phyloP scores from a whole-genome alignment of 306 rosid genomes.

The Cicer yamashitae region DNA sequence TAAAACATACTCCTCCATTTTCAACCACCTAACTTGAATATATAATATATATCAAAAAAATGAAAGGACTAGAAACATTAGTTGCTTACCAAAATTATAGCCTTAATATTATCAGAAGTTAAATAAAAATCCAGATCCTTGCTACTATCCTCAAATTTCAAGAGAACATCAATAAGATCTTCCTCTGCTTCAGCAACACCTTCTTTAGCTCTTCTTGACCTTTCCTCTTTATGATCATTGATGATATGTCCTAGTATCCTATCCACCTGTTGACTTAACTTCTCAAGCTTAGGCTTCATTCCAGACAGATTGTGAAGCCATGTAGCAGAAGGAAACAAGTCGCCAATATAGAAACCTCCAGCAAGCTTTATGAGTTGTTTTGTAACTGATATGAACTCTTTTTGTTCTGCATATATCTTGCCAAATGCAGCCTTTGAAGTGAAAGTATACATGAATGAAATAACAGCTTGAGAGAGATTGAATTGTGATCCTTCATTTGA shows the following conservation, averaged over 20 bases:
- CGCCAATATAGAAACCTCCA: constrained; percentile 32
- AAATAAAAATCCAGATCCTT: background rate
- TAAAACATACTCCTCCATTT: background rate
- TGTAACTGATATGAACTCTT: background rate
- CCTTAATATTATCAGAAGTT: constrained; percentile 10
- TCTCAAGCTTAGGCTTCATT: constrained; percentile 28
- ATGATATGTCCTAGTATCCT: constrained; percentile 31
- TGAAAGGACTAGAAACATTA: background rate
- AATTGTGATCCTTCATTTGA: background rate
- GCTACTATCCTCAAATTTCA: constrained; percentile 25
- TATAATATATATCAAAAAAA: background rate
- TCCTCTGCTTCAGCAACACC: background rate
- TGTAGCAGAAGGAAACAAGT: constrained; percentile 37
- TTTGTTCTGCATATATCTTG: background rate
- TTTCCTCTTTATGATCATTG: constrained; percentile 1
- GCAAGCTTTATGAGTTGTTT: background rate
- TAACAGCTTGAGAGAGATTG: constrained; percentile 11
- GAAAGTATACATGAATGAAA: background rate
- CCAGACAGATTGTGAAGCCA: constrained; percentile 21
- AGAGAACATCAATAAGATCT: constrained; percentile 33
- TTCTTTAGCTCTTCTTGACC: background rate
- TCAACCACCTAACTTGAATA: background rate
- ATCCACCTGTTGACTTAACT: background rate
- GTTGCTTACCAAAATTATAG: constrained; percentile 28
- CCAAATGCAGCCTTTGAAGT: constrained; percentile 37